phyloP scores from a whole-genome alignment of 805 yeast genomes.

The Cyberlindnera japonica region DNA sequence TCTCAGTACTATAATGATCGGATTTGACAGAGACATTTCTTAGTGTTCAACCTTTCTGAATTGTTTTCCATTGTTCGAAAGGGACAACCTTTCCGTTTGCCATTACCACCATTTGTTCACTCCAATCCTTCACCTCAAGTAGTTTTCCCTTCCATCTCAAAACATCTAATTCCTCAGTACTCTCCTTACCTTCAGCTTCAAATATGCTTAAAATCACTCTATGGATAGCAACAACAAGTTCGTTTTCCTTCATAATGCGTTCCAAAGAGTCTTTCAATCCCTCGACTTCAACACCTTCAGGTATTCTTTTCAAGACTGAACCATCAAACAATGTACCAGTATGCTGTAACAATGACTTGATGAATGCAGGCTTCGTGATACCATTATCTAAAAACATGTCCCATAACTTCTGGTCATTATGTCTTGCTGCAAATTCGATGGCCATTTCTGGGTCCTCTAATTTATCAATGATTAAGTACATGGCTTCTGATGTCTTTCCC shows the following conservation, averaged over 20 bases:
- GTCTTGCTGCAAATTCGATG: constrained; percentile 57
- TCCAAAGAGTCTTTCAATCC: constrained; percentile 61
- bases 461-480: constrained; percentile 71
- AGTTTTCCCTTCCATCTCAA: constrained; percentile 31
- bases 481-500: constrained; percentile 76
- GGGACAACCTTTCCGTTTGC: constrained; percentile 6
- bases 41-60: no score
- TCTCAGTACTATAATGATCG: no score
- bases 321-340: constrained; percentile 67
- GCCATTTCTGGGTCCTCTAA: constrained; percentile 79
- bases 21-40: no score
- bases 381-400: constrained; percentile 68
- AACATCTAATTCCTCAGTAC: constrained; percentile 31
- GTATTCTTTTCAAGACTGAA: constrained; percentile 61
- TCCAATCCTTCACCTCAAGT: constrained; percentile 12
- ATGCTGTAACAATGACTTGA: constrained; percentile 65
- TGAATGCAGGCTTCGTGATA: constrained; percentile 68
- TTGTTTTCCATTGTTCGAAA: constrained; percentile 3
- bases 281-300: constrained; percentile 55
- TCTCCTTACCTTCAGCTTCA: constrained; percentile 44
- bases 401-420: constrained; percentile 65
- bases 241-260: constrained; percentile 61
- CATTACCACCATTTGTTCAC: constrained; percentile 7
- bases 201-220: constrained; percentile 53
- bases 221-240: constrained; percentile 49